Evolutionary conservation across 345 rosid genomes (phyloP).

Genomic region (Eucalyptus erythrocorys): DNA sequence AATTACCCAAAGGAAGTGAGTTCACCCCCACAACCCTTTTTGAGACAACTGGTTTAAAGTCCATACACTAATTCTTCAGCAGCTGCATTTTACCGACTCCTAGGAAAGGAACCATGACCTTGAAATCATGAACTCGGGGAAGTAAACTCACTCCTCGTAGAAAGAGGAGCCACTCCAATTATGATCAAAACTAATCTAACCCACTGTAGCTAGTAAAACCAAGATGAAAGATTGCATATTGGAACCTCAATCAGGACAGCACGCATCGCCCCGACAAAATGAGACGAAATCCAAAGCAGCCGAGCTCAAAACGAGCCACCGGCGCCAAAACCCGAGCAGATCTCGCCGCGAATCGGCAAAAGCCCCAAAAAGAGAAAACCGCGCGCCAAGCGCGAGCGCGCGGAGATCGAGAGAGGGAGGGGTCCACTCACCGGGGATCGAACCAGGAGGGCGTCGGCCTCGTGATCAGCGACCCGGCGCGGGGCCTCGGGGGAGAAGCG

Average conservation of each 20-base stretch:
- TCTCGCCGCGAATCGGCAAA: neutral
- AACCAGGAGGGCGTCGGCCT: constrained; percentile 41
- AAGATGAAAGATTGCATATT: neutral
- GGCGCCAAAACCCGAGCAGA: neutral
- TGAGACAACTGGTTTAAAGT: neutral
- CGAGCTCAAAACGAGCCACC: neutral
- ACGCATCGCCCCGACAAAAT: neutral
- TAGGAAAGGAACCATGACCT: neutral
- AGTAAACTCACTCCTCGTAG: neutral
- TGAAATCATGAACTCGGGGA: neutral
- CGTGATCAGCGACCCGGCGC: constrained; percentile 35
- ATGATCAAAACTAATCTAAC: neutral
- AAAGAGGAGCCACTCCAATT: neutral
- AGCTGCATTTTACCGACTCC: neutral
- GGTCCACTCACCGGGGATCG: constrained; percentile 51
- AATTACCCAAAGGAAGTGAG: neutral
- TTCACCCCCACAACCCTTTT: neutral
- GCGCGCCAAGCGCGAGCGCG: neutral
- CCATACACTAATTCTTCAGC: neutral
- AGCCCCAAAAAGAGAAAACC: neutral
- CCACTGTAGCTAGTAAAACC: neutral
- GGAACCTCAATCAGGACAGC: neutral
- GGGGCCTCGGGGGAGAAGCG: constrained; percentile 35
- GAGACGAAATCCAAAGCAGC: neutral
- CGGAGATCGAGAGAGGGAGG: neutral